Evolutionary conservation across 2,329 filamentous ascomycete genomes (phyloP), one percentile per base, ranked within the genome.

Genomic region (Biscogniauxia sp.): DNA sequence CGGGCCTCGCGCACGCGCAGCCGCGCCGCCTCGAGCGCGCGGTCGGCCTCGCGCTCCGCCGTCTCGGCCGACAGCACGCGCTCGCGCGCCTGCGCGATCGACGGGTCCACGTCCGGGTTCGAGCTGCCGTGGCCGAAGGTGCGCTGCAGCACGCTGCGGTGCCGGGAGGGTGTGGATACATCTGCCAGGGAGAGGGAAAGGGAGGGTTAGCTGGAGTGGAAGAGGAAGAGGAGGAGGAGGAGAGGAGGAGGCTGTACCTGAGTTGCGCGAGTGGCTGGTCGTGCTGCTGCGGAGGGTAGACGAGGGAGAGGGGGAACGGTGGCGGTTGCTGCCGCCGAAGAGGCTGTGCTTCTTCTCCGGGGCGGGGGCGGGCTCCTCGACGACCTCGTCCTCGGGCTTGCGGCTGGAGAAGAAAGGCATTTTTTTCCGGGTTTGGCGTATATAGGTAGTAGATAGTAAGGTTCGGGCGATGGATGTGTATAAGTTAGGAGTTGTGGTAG

Each of bases 21-120:
- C 57, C 84, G 79, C 0, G 88, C 87, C 8, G 83, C 79, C 9
- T 82, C 78, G 15, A 90, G 74, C 0, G 88, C 88, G 2, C 82
- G 79, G 66, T 90, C 88, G 0, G 88, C 88, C 19, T 90, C 86
- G 6, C 78, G 75, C 75, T 91, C 88, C 0, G 87, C 86, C 0
- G 76, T 71, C 75, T 91, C 88, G 26, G 88, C 88, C 53, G 76
- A 75, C 66, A 86, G 77, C 20, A 91, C 83, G 37, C 84, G 82
- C 74, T 90, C 84, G 3, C 84, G 79, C 0, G 88, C 88, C 20
- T 82, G 78, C 1, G 82, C 68, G 69, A 91, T 89, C 64, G 79
- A 83, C 0, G 86, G 84, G 73, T 91, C 88, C 64, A 87, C 80
- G 53, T 82, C 77, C 54, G 75, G 68, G 62, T 76, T 67, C 67